Conservation (phyloP, 73 alveolate genomes). For the Strombidium stylifer region DNA sequence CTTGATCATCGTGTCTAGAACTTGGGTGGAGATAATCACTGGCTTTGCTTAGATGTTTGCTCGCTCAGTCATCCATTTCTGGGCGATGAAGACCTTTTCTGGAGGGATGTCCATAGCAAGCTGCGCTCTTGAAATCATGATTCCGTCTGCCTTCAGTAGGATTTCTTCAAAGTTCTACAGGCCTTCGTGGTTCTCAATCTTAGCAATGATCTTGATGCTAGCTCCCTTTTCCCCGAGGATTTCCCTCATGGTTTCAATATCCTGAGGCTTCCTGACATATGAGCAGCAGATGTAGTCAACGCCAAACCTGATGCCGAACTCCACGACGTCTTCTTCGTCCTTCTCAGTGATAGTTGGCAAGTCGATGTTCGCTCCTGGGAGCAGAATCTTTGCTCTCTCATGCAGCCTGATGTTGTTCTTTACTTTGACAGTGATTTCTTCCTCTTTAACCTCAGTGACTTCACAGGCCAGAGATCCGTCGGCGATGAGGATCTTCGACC, state of each 20-base stretch:
- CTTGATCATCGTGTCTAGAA: conserved; percentile 70
- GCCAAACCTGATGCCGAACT: conserved; percentile 86
- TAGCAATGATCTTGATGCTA: conserved; percentile 60
- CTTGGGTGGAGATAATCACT: conserved; percentile 70
- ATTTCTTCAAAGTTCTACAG: conserved; percentile 76
- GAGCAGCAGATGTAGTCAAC: conserved; percentile 71
- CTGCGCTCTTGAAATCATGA: conserved; percentile 69
- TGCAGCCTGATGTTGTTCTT: too few relatives aligned
- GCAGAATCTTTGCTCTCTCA: too few relatives aligned
- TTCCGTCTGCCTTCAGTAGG: conserved; percentile 62
- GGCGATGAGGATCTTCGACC: conserved; percentile 49
- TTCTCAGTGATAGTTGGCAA: conserved; percentile 91
- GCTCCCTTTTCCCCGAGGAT: conserved; percentile 55
- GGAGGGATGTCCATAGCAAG: conserved; percentile 58
- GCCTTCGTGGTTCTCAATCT: conserved; percentile 81
- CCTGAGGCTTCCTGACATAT: conserved; percentile 56
- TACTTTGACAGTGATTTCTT: too few relatives aligned
- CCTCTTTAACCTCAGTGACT: not conserved
- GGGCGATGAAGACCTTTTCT: conserved; percentile 53
- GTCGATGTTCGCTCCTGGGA: too few relatives aligned
- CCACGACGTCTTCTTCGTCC: conserved; percentile 83
- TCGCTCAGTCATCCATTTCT: conserved; percentile 50
- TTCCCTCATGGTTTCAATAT: conserved; percentile 60
- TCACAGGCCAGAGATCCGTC: conserved; percentile 26
- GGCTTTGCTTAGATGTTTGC: conserved; percentile 55